Base-by-base conservation (phyloP, 129 eudicot genomes). In the Arctium lappa region DNA sequence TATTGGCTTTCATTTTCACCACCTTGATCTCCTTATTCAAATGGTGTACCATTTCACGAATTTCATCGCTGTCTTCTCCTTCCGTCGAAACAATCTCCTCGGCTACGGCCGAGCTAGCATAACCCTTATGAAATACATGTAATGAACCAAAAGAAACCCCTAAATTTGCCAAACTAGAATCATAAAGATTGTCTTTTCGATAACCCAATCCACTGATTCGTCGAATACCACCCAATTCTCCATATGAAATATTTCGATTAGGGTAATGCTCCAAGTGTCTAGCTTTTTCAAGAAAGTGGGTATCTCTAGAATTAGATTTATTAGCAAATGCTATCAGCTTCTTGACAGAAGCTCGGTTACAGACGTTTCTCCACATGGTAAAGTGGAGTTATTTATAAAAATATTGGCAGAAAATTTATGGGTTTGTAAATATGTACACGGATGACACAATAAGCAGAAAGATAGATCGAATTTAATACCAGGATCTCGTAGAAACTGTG, bases 61-160 rank as follows among this genome's bases (percentile, higher is more conserved):
- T 46, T 79, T 91, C 99, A 38, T 95, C 99, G 65, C 80, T 87
- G 10, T 92, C 89, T 68, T 93, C 97, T 78, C 87, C 97, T 36
- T 92, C 92, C 0, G 97, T 85, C 3, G 93, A 88, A 22, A 62
- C 85, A 74, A 93, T 75, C 71, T 94, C 97, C 82, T 93, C 92
- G 1, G 98, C 97, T 2, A 89, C 95, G 76, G 86, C 79, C 10
- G 80, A 84, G 10, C 76, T 84, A 1, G 89, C 92, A 56, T 80
- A 89, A 70, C 90, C 88, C 74, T 77, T 88, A 2, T 34, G 12
- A 75, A 4, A 37, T 40, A 82, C 85, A 72, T 81, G 22, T 40
- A 27, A 79, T 32, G 30, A 75, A 69, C 70, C 80, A 44, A 38
- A 71, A 72, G 71, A 40, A 60, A 77, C 71, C 46, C 76, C 72